These are phyloP conservation scores for Lantana camara DNA, from an alignment of 257 asterid genomes.

Conservation along the genomic window DNA sequence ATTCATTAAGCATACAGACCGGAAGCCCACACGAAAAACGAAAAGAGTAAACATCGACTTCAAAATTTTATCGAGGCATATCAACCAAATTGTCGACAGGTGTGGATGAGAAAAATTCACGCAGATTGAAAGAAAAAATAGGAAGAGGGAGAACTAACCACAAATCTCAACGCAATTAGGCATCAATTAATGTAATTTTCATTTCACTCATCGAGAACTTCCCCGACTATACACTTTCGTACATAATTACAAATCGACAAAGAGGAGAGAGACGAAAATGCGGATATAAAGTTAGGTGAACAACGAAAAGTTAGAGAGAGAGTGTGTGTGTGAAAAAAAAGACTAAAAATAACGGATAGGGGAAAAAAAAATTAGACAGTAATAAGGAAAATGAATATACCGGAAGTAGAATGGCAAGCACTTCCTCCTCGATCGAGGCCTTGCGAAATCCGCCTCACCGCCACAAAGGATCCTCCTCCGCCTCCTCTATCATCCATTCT, in stretches of 20 bases:
- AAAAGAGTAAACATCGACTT: background rate
- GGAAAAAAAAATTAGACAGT: background rate
- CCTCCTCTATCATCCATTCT: conserved; percentile 83
- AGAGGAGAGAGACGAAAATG: conserved; percentile 16
- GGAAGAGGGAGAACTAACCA: conserved; percentile 43
- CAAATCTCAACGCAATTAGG: conserved; percentile 59
- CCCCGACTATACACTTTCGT: conserved; percentile 30
- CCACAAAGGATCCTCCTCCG: conserved; percentile 87
- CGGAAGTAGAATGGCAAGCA: conserved; percentile 85
- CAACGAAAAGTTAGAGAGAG: conserved; percentile 24
- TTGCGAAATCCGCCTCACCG: conserved; percentile 91
- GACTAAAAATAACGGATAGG: background rate
- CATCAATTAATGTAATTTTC: conserved; percentile 50
- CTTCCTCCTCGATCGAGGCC: conserved; percentile 85
- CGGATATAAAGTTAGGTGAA: conserved; percentile 31
- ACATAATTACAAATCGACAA: conserved; percentile 15
- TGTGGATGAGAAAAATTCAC: background rate
- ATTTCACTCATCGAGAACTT: conserved; percentile 52
- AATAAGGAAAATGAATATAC: conserved; percentile 39
- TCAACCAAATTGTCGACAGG: conserved; percentile 2
- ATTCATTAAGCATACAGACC: background rate
- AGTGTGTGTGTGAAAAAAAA: background rate
- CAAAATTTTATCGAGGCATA: conserved; percentile 9
- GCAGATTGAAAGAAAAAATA: too few species aligned
- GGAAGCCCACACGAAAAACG: background rate